phyloP scores from a whole-genome alignment of 139 green algal species.

The Chlamydomonas applanata region DNA sequence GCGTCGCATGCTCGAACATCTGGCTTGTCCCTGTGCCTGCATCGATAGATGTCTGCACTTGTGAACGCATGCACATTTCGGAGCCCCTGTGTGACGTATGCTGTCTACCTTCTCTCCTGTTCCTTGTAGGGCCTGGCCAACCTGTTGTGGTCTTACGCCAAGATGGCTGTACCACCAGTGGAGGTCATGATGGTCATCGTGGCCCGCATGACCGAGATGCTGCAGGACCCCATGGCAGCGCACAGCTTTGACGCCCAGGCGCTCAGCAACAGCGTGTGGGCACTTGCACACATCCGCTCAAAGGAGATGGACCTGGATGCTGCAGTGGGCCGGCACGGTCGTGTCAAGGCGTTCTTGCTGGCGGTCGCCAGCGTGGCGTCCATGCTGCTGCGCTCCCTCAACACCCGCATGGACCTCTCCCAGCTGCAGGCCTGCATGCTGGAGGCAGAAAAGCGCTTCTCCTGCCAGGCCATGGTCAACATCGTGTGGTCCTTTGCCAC shows the following conservation, averaged over 20 bases:
- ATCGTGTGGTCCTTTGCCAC: constrained; percentile 56
- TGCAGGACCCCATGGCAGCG: constrained; percentile 21
- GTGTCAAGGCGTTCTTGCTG: constrained; percentile 35
- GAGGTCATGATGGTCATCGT: constrained; percentile 42
- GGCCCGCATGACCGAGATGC: constrained; percentile 46
- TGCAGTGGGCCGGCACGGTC: constrained; percentile 17
- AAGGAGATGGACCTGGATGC: constrained; percentile 43
- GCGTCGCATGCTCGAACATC: too few relatives aligned
- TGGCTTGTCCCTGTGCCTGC: too few relatives aligned
- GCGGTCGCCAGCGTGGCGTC: constrained; percentile 31
- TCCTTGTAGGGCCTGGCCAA: constrained; percentile 50
- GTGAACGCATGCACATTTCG: too few relatives aligned
- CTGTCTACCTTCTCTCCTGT: too few relatives aligned
- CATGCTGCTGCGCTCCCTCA: constrained; percentile 26
- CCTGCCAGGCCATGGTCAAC: constrained; percentile 64
- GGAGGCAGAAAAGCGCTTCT: constrained; percentile 45
- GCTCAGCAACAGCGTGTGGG: constrained; percentile 60
- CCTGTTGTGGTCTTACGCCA: constrained; percentile 57
- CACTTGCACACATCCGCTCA: constrained; percentile 47
- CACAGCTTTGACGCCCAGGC: constrained; percentile 51
- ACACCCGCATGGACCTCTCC: constrained; percentile 17
- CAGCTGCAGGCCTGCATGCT: constrained; percentile 33
- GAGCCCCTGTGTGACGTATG: too few relatives aligned
- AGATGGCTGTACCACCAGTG: constrained; percentile 42
- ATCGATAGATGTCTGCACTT: too few relatives aligned